phyloP scores from a whole-genome alignment of 2,329 filamentous ascomycete species.

The Mycosphaerella sp. region DNA sequence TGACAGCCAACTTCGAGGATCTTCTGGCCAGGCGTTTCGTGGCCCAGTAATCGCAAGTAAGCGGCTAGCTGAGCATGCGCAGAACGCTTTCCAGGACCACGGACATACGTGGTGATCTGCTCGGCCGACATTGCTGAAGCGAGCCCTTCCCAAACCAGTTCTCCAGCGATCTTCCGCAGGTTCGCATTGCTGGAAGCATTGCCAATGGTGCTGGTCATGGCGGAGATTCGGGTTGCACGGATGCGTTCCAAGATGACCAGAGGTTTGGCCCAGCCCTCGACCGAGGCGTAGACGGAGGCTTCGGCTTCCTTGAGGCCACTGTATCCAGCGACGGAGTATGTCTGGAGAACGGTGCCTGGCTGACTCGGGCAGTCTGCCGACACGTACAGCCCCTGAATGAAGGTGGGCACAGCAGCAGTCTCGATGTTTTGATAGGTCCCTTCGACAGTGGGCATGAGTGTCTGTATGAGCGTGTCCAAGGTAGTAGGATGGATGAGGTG shows the following conservation, averaged over 20 bases:
- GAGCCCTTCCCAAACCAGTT: background rate
- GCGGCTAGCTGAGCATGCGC: background rate
- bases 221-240: background rate
- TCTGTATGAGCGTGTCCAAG: constrained; percentile 45
- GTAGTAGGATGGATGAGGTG: constrained; percentile 54
- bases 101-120: background rate
- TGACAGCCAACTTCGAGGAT: background rate
- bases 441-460: background rate
- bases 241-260: background rate
- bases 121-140: background rate
- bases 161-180: background rate
- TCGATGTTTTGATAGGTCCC: constrained; percentile 1
- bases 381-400: constrained; percentile 6
- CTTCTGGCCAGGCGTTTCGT: background rate
- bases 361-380: background rate
- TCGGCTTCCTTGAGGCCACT: background rate
- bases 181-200: background rate
- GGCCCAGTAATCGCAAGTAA: background rate
- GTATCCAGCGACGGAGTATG: background rate
- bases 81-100: background rate
- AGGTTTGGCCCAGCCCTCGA: background rate
- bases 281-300: background rate
- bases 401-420: constrained; percentile 6
- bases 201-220: background rate
- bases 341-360: background rate